Evolutionary conservation across 306 rosid species (phyloP), one percentile per base, ranked within the genome.

Genomic region (Rosa chinensis): DNA sequence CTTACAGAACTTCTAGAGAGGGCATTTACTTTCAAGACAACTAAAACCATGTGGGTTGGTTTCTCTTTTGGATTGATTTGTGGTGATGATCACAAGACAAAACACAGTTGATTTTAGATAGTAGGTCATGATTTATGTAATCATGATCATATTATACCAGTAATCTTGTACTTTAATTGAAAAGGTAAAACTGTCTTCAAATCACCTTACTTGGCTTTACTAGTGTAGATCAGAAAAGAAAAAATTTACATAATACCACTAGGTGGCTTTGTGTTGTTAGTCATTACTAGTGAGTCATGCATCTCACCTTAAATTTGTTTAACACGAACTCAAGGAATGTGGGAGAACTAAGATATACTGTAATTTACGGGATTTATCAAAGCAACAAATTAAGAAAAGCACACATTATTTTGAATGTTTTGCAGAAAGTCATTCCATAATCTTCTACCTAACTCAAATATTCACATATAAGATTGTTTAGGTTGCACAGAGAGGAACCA

Each of bases 251-350:
- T 32, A 32, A 32, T 32, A 49, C 55, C 55, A 49, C 40, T 64
- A 64, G 10, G 20, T 32, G 39, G 44, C 11, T 64, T 44, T 14
- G 20, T 14, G 9, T 64, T 35, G 44, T 32, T 63, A 14, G 10
- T 13, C 69, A 63, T 63, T 61, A 63, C 69, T 32, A 28, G 42
- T 64, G 69, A 64, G 69, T 32, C 43, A 64, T 64, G 44, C 21
- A 32, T 35, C 39, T 35, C 44, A 21, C 66, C n/a, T 12, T 13
- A 12, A 35, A 32, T 5, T 35, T 32, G 35, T 28, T 5, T 62
- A 5, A 55, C 62, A 55, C 17, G 6, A 62, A 62, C 68, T 62
- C 35, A 25, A 28, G 16, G 8, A 25, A 62, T 28, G 17, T 62
- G 13, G 68, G 42, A 25, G 68, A 28, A 63, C 40, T 14, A 63